phyloP scores from a whole-genome alignment of 768 basidiomycete species.

The Calocybe cyanea region DNA sequence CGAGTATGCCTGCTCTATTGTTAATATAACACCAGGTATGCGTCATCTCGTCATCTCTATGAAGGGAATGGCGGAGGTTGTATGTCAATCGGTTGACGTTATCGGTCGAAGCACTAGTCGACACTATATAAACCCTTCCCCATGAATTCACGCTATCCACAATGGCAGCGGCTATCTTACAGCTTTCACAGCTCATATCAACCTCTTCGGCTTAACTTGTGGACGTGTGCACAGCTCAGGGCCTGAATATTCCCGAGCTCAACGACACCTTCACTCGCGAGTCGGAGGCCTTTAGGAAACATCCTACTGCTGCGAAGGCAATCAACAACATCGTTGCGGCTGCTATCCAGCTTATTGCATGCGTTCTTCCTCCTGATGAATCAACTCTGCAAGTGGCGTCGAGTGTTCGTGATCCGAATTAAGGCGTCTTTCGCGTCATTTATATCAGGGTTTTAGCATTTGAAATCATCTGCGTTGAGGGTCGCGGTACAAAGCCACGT shows the following conservation, averaged over 20 bases:
- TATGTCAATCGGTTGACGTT: no score
- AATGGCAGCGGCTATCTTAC: no score
- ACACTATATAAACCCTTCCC: no score
- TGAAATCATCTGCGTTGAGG: constrained; percentile 21
- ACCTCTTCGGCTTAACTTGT: constrained; percentile 19
- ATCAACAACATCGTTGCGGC: constrained; percentile 28
- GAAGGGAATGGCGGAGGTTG: no score
- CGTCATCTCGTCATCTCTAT: no score
- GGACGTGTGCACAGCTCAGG: constrained; percentile 10
- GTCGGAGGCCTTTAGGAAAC: constrained; percentile 26
- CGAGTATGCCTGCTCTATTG: no score
- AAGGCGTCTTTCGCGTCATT: background rate
- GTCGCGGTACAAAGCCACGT: constrained; percentile 22
- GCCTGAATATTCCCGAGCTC: constrained; percentile 21
- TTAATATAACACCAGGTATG: no score
- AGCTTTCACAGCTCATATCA: constrained; percentile 16
- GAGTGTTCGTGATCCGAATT: constrained; percentile 17
- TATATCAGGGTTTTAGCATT: constrained; percentile 14
- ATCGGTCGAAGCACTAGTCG: no score
- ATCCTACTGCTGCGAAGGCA: constrained; percentile 23
- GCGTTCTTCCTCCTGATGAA: constrained; percentile 22
- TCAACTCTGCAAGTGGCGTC: constrained; percentile 17
- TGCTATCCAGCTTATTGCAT: constrained; percentile 28
- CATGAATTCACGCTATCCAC: no score
- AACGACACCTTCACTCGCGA: constrained; percentile 21